Percentiles rank a stretch among this genome's conserved stretches.
These are phyloP conservation scores for Xylaria acuta DNA, from an alignment of 495 filamentous ascomycete species.

Conservation along the genomic window DNA sequence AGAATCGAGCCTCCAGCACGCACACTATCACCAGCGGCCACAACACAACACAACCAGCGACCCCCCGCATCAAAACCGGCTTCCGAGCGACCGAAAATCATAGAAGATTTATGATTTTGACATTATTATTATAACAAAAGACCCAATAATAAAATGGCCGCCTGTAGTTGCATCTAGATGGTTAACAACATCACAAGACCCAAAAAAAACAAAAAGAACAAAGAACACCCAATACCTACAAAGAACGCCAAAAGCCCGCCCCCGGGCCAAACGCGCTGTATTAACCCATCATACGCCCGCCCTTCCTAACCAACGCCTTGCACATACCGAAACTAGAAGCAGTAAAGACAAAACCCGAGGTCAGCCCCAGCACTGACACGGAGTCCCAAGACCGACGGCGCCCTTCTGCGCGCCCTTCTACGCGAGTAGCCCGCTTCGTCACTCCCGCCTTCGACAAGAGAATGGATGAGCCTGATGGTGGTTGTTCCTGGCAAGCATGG, in stretches of 20 bases:
- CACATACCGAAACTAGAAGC: conserved; percentile 17
- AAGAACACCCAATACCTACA: conserved; percentile 6
- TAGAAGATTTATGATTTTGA: background rate
- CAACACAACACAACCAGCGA: conserved; percentile 13
- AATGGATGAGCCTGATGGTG: conserved; percentile 55
- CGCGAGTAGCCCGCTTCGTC: conserved; percentile 10
- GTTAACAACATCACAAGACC: conserved; percentile 24
- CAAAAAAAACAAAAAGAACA: conserved; percentile 11
- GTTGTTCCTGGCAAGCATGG: conserved; percentile 56
- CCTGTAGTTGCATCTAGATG: conserved; percentile 11
- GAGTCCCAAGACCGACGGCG: conserved; percentile 17
- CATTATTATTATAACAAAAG: background rate
- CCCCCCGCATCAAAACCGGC: background rate
- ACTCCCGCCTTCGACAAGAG: conserved; percentile 29
- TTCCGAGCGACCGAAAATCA: background rate
- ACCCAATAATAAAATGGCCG: conserved; percentile 20
- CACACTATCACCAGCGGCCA: conserved; percentile 2
- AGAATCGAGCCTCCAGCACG: conserved; percentile 1
- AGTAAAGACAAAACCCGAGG: conserved; percentile 13
- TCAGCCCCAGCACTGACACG: background rate
- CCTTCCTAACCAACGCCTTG: conserved; percentile 16
- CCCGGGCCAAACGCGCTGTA: conserved; percentile 1
- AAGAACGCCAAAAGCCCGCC: conserved; percentile 13
- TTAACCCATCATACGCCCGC: conserved; percentile 1
- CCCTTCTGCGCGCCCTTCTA: conserved; percentile 23